Evolutionary conservation across 2,329 filamentous ascomycete genomes (phyloP), one percentile per base, ranked within the genome.

Genomic region (Didymella pomorum): DNA sequence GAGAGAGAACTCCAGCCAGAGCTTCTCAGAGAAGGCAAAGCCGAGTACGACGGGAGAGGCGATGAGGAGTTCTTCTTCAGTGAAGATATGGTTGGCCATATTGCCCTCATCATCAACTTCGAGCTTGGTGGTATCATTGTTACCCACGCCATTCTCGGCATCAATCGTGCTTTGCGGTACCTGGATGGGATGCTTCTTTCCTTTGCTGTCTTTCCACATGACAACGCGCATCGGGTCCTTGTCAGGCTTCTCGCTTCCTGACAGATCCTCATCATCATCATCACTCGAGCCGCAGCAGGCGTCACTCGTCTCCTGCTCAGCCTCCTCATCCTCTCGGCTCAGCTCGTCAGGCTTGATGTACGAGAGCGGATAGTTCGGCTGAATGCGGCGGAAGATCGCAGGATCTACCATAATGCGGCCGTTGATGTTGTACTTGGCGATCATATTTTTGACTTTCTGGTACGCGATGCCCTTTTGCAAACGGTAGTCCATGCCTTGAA

Each of bases 361-460:
- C 21, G 89, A 91, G 67, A 94, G 86, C 0, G 85, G 86, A 66
- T 96, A 96, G 72, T 96, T 96, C 1, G 93, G 91, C 65, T 95
- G 91, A 74, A 94, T 91, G 31, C 91, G 86, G 9, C 92, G 87
- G 78, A 96, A 93, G 41, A 90, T 91, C 3, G 87, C 87, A 0
- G 92, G 87, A 71, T 97, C 93, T 23, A 97, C 83, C 92, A 97
- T 97, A 62, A 96, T 84, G 28, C 93, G 88, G 18, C 92, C 90
- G 62, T 93, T 92, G 74, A 96, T 89, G 71, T 92, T 92, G 76
- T 96, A 89, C 74, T 92, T 94, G 72, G 90, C 80, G 14, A 91
- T 80, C 58, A 83, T 80, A 68, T 89, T 89, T 80, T 92, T 92
- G 75, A 90, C 89, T 80, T 94, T 96, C 80, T 87, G 86, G 76